Evolutionary conservation across 140 eudicot genomes (phyloP), one percentile per base, ranked within the genome.

Genomic region (Anethum foeniculum): DNA sequence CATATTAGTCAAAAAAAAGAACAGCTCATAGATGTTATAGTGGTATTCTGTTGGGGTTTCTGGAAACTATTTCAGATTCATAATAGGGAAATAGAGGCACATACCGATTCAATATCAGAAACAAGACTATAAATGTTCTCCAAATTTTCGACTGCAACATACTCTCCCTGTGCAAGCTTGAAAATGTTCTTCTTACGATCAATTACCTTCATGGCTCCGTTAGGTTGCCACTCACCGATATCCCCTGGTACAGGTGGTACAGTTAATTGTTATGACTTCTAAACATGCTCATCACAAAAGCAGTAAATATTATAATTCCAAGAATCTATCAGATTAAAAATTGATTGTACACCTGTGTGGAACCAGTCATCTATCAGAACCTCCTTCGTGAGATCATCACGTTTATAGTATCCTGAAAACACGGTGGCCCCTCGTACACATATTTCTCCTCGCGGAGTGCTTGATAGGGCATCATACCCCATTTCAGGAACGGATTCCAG

Each of bases 371-470:
- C 93, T 83, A 86, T 58, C 75, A 89, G 62, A 85, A 95, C 99
- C 88, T 95, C 99, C 84, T 90, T 87, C 1, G 99, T 95, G 65
- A 95, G 97, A 86, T 95, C 99, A 27, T 95, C 97, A 71, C 99
- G 97, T 75, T 95, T 95, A 87, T 82, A 85, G 88, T 95, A 95
- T 62, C 99, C 99, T 27, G 96, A 92, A 80, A 95, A 95, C 74
- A 95, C 51, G 36, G 93, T 90, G 54, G 81, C 91, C 10, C 99
- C 99, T 82, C 92, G 85, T 54, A 95, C 77, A 81, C 97, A 92
- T 81, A 95, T 84, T 89, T 95, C 99, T 77, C 99, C 97, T n/a
- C 91, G 93, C 52, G 99, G 99, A 64, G 85, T 88, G 81, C 87
- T 91, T 69, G 97, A 84, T 85, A 88, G 89, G 79, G 97, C 99